Conservation (phyloP, 192 early-diverging fungal species). For the Chytriomyces sp. region DNA sequence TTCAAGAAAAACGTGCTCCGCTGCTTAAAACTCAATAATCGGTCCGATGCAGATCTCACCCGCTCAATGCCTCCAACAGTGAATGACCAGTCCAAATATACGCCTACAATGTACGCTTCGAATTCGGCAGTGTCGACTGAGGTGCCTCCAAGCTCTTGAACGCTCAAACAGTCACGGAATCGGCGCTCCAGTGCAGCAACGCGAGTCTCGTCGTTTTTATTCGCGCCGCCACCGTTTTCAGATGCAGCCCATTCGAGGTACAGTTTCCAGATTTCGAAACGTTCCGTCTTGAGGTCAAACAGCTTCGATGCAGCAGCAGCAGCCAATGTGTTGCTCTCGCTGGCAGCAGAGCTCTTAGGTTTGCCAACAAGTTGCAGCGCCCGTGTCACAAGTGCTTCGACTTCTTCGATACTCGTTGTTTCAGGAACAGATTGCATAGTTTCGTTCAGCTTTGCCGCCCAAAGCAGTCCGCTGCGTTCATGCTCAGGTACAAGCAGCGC, state of each 20-base stretch:
- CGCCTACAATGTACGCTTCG: constrained; percentile 57
- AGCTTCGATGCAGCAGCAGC: not conserved
- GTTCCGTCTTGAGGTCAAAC: constrained; percentile 33
- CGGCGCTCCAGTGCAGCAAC: constrained; percentile 51
- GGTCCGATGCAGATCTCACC: constrained; percentile 56
- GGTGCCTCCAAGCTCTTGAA: constrained; percentile 51
- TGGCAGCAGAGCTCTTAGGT: not conserved
- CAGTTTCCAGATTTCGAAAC: constrained; percentile 54
- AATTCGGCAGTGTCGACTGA: constrained; percentile 40
- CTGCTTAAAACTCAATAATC: constrained; percentile 59
- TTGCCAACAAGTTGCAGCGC: constrained; percentile 21
- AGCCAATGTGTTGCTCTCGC: not conserved
- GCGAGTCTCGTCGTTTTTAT: constrained; percentile 40
- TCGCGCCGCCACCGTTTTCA: constrained; percentile 45
- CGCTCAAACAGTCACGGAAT: constrained; percentile 56
- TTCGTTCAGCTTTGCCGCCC: constrained; percentile 43
- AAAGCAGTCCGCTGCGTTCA: constrained; percentile 47
- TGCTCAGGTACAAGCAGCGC: constrained; percentile 45
- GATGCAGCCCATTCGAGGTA: constrained; percentile 44
- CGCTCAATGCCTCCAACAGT: constrained; percentile 42
- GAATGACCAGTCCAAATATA: constrained; percentile 66
- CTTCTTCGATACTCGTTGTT: constrained; percentile 39
- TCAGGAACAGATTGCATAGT: constrained; percentile 41
- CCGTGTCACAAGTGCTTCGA: constrained; percentile 19
- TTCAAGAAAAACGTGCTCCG: constrained; percentile 67